Evolutionary conservation across 2,329 filamentous ascomycete genomes (phyloP).

Genomic region (Shiraia bambusicola): DNA sequence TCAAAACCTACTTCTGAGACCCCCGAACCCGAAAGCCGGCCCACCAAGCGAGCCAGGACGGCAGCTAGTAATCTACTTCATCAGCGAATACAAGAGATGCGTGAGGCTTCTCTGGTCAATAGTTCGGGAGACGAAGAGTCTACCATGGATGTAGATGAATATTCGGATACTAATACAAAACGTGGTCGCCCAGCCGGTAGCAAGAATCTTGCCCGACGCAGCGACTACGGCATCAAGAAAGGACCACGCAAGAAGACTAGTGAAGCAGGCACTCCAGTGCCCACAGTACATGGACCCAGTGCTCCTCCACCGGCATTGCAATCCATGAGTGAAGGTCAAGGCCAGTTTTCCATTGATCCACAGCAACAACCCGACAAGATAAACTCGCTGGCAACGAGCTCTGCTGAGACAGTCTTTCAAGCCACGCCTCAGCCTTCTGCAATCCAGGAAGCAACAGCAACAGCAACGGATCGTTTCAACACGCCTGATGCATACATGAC

Average conservation of each 20-base stretch:
- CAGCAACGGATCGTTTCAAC: constrained; percentile 25
- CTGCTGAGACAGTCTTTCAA: constrained; percentile 39
- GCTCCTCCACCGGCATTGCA: constrained; percentile 33
- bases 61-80: constrained; percentile 37
- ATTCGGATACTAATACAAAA: constrained; percentile 25
- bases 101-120: constrained; percentile 44
- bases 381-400: constrained; percentile 26
- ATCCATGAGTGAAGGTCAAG: constrained; percentile 42
- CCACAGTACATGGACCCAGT: constrained; percentile 25
- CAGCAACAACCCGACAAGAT: constrained; percentile 20
- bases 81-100: constrained; percentile 51
- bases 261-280: constrained; percentile 23
- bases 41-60: constrained; percentile 30
- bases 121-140: constrained; percentile 42
- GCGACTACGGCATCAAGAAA: constrained; percentile 53
- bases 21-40: constrained; percentile 38
- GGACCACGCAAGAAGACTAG: constrained; percentile 46
- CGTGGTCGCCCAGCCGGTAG: constrained; percentile 47
- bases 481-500: constrained; percentile 40
- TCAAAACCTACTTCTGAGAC: constrained; percentile 35
- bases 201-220: constrained; percentile 49
- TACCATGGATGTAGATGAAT: constrained; percentile 33
- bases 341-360: constrained; percentile 40
- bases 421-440: constrained; percentile 34
- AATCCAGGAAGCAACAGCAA: constrained; percentile 20